A percentile compares a stretch with the other conserved stretches of the same genome.
Evolutionary conservation across 1,284 basidiomycete genomes (phyloP).

Genomic region (Butyriboletus appendiculatus): DNA sequence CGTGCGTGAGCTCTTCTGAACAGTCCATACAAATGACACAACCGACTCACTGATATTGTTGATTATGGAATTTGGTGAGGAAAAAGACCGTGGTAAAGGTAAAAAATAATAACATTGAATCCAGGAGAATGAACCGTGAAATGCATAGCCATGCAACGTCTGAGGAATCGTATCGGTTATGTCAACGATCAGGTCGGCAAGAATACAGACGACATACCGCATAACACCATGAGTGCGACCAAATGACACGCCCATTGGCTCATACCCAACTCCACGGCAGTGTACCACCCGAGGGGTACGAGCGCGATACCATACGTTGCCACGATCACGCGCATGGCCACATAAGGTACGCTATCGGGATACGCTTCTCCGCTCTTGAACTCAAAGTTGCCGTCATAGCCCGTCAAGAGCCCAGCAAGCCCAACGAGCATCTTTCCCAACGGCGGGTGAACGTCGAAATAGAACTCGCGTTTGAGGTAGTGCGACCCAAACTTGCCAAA

Average conservation of each 20-base stretch:
- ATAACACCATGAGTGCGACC: constrained; percentile 91
- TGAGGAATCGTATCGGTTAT: constrained; percentile 29
- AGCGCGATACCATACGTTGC: constrained; percentile 93
- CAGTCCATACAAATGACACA: background rate
- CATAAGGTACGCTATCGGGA: constrained; percentile 85
- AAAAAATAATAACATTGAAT: constrained; percentile 98
- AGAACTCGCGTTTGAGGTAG: constrained; percentile 95
- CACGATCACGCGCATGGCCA: constrained; percentile 94
- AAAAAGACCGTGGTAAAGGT: constrained; percentile 97
- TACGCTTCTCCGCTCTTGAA: constrained; percentile 94
- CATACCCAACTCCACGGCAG: constrained; percentile 94
- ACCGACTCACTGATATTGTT: constrained; percentile 82
- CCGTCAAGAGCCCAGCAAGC: constrained; percentile 86
- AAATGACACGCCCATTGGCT: constrained; percentile 88
- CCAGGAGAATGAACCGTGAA: constrained; percentile 95
- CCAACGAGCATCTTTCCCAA: constrained; percentile 99
- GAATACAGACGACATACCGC: constrained; percentile 56
- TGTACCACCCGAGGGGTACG: constrained; percentile 97
- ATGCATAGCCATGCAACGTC: constrained; percentile 97
- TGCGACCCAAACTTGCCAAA: constrained; percentile 97
- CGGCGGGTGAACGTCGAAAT: constrained; percentile 97
- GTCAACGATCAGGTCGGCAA: background rate
- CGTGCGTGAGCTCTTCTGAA: constrained; percentile 3
- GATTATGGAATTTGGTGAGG: constrained; percentile 95
- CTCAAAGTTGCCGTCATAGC: constrained; percentile 91